These are phyloP conservation scores for Phaseolus lunatus DNA, from an alignment of 306 rosid species.

Conservation along the genomic window DNA sequence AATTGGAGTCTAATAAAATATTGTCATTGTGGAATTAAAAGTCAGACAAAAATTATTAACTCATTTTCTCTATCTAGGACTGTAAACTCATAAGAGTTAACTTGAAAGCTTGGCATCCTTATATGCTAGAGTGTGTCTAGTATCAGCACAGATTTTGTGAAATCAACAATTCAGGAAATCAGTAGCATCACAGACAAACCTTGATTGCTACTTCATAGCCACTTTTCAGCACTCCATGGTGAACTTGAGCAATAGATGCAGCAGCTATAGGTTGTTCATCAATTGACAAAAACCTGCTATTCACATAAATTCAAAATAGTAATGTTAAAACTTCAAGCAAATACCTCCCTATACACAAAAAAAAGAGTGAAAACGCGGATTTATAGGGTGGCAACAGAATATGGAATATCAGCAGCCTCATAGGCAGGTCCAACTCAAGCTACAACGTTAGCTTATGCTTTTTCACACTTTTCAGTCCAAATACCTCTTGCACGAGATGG, in stretches of 20 bases:
- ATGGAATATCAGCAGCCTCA: not conserved
- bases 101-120: too few species aligned
- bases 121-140: too few species aligned
- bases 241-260: slow-evolving; percentile 97
- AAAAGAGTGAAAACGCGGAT: not conserved
- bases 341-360: not conserved
- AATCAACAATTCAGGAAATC: slow-evolving; percentile 24
- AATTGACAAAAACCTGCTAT: slow-evolving; percentile 77
- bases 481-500: not conserved
- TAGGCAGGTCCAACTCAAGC: slow-evolving; percentile 30
- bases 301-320: slow-evolving; percentile 29
- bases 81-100: too few species aligned
- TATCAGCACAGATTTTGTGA: not conserved
- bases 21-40: too few species aligned
- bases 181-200: slow-evolving; percentile 60
- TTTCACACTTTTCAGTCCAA: not conserved
- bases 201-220: slow-evolving; percentile 85
- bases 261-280: slow-evolving; percentile 87
- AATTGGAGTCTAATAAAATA: too few species aligned
- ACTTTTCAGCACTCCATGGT: slow-evolving; percentile 70
- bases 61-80: too few species aligned
- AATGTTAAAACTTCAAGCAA: not conserved
- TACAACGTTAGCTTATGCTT: slow-evolving; percentile 1
- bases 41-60: too few species aligned
- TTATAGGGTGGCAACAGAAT: not conserved